Evolutionary conservation across 176 grass and related monocot genomes (phyloP).

Genomic region (Otatea glauca): DNA sequence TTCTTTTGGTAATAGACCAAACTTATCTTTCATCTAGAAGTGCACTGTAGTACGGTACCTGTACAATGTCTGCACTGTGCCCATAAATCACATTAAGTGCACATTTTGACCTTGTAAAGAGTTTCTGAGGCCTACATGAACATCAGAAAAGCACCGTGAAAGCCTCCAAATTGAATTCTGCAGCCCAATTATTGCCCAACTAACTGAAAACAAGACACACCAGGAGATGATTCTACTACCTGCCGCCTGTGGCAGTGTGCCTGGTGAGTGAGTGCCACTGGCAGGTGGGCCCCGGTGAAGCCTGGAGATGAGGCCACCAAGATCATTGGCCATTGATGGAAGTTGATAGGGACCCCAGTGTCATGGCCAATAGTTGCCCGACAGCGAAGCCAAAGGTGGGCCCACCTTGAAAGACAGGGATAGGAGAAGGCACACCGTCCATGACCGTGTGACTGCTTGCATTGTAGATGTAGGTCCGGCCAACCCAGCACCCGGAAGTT

Average conservation of each 20-base stretch:
- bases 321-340: not conserved
- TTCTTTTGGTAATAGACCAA: not conserved
- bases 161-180: slow-evolving; percentile 18
- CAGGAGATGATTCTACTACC: not conserved
- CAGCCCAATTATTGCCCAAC: not conserved
- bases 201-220: not conserved
- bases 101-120: not conserved
- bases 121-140: not conserved
- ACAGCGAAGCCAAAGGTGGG: not conserved
- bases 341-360: not conserved
- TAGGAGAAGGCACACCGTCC: not conserved
- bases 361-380: not conserved
- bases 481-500: not conserved
- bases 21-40: not conserved
- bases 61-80: not conserved
- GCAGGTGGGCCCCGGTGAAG: not conserved
- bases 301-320: not conserved
- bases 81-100: not conserved
- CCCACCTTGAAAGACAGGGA: slow-evolving; percentile 10
- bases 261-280: not conserved
- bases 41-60: not conserved
- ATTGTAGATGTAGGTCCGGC: not conserved
- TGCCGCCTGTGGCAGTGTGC: not conserved
- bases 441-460: not conserved
- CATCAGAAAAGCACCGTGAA: not conserved